These are phyloP conservation scores for Aspergillus neoniger DNA, from an alignment of 2,329 filamentous ascomycete species.

Conservation along the genomic window DNA sequence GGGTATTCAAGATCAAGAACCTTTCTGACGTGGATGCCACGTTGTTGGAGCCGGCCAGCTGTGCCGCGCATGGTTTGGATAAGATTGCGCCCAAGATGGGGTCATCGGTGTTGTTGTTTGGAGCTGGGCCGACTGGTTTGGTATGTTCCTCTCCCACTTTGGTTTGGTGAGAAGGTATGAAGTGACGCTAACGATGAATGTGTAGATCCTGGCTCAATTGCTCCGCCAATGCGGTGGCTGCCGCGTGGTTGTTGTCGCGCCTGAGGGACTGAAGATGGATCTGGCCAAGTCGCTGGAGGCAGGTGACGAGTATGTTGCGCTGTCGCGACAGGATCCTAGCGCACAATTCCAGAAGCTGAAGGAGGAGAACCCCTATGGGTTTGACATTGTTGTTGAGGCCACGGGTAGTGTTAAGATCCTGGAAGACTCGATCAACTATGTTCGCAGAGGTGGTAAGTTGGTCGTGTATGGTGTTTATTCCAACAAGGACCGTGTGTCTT, in stretches of 20 bases:
- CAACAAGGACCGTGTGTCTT: conserved; percentile 62
- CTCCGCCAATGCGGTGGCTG: conserved; percentile 67
- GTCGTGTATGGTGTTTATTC: conserved; percentile 73
- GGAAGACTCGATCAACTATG: conserved; percentile 70
- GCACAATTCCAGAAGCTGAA: conserved; percentile 65
- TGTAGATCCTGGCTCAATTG: conserved; percentile 59
- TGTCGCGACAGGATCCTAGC: conserved; percentile 53
- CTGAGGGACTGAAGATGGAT: conserved; percentile 69
- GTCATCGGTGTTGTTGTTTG: conserved; percentile 68
- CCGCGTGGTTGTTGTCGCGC: conserved; percentile 69
- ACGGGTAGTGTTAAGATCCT: conserved; percentile 70
- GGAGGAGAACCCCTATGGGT: conserved; percentile 68
- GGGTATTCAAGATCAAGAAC: conserved; percentile 68
- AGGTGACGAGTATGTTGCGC: conserved; percentile 51
- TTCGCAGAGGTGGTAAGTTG: conserved; percentile 69
- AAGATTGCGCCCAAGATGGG: conserved; percentile 67
- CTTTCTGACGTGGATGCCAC: conserved; percentile 69
- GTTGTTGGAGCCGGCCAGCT: conserved; percentile 69
- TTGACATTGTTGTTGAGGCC: conserved; percentile 72
- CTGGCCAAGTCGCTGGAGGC: conserved; percentile 56
- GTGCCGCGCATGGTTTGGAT: conserved; percentile 69
- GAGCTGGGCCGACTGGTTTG: conserved; percentile 68
- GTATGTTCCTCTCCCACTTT: conserved; percentile 55
- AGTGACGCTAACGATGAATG: conserved; percentile 63
- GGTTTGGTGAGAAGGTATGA: conserved; percentile 48